Conservation (phyloP, 371 early-diverging fungal genomes). For the Mortierella sp. region DNA sequence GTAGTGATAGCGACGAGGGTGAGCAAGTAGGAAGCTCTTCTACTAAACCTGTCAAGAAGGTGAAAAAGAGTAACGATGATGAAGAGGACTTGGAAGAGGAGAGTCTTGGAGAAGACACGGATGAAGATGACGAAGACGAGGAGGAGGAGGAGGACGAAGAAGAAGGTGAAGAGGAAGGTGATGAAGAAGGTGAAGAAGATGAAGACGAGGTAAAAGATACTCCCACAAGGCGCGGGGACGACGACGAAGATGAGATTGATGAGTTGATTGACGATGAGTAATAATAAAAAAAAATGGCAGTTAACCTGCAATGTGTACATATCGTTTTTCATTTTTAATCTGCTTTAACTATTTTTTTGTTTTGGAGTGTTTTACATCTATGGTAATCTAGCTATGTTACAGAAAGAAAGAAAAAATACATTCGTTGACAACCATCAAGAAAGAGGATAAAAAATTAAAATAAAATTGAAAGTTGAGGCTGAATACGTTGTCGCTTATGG, state of each 20-base stretch:
- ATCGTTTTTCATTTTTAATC: background rate
- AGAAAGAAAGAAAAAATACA: conserved; percentile 2
- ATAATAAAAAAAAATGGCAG: background rate
- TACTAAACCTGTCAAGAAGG: background rate
- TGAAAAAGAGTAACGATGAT: background rate
- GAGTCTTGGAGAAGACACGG: conserved; percentile 11
- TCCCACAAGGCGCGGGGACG: background rate
- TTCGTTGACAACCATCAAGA: background rate
- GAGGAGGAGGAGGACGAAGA: conserved; percentile 18
- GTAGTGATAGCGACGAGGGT: conserved; percentile 17
- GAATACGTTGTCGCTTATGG: background rate
- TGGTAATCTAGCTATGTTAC: conserved; percentile 5
- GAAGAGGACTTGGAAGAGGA: conserved; percentile 25
- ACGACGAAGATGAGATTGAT: conserved; percentile 10
- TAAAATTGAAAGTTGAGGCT: background rate
- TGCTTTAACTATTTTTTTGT: background rate
- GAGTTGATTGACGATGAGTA: conserved; percentile 18
- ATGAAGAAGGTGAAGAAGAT: conserved; percentile 10
- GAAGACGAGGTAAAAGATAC: conserved; percentile 17
- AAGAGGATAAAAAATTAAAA: too few species aligned
- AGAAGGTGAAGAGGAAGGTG: conserved; percentile 10
- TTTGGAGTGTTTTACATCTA: conserved; percentile 4
- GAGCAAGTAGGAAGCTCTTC: background rate
- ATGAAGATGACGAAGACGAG: conserved; percentile 15
- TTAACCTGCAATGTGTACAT: background rate